Percentiles rank a stretch among this genome's conserved stretches.
Conservation (phyloP, 2,329 filamentous ascomycete species). For the Uncinocarpus reesii region DNA sequence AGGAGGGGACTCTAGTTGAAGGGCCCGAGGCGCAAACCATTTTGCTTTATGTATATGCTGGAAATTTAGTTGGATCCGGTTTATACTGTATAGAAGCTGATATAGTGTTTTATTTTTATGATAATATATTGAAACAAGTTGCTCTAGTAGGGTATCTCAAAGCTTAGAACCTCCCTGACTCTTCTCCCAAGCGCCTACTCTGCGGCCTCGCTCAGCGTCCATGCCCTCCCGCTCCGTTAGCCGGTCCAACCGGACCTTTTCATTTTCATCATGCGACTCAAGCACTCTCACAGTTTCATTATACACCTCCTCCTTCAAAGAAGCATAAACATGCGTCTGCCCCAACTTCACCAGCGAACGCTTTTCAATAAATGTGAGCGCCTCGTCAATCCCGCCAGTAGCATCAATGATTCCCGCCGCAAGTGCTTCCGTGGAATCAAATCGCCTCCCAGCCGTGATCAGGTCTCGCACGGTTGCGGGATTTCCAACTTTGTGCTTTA, state of each 20-base stretch:
- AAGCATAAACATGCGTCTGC: constrained; percentile 56
- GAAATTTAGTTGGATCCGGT: neutral
- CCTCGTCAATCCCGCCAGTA: constrained; percentile 55
- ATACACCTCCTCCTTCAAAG: constrained; percentile 68
- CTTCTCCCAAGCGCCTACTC: constrained; percentile 39
- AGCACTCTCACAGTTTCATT: constrained; percentile 53
- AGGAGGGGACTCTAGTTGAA: neutral
- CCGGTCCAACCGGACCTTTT: constrained; percentile 37
- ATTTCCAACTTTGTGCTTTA: constrained; percentile 56
- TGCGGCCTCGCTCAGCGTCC: constrained; percentile 36
- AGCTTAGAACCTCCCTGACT: constrained; percentile 32
- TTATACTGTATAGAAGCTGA: neutral
- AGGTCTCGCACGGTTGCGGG: constrained; percentile 49
- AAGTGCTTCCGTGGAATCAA: constrained; percentile 52
- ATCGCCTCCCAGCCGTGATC: constrained; percentile 64
- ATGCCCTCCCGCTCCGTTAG: constrained; percentile 38
- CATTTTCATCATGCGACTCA: constrained; percentile 42
- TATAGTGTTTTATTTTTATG: neutral
- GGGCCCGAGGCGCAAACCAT: neutral
- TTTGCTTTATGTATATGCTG: neutral
- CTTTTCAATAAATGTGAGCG: constrained; percentile 49
- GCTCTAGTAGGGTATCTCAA: neutral
- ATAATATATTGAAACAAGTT: neutral
- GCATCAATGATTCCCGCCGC: constrained; percentile 59
- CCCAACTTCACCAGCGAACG: constrained; percentile 52